phyloP scores from a whole-genome alignment of 2,329 filamentous ascomycete species.

The Aspergillus niger region DNA sequence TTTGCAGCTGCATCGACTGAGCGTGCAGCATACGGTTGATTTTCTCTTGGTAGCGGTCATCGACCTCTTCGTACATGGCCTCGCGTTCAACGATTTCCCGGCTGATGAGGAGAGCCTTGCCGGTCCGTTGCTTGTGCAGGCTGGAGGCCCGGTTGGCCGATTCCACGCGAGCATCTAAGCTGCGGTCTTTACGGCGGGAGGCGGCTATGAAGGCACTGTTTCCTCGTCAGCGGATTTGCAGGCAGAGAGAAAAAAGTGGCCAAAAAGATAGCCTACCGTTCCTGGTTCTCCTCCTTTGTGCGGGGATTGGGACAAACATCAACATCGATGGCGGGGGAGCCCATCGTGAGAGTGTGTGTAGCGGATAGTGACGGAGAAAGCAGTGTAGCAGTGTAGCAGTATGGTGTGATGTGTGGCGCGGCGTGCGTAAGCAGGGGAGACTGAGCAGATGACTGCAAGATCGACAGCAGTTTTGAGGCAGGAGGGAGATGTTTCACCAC shows the following conservation, averaged over 20 bases:
- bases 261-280: slow-evolving; percentile 38
- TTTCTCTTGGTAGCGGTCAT: slow-evolving; percentile 64
- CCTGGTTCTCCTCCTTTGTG: slow-evolving; percentile 49
- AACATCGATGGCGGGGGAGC: slow-evolving; percentile 31
- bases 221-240: not conserved
- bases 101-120: slow-evolving; percentile 76
- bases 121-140: slow-evolving; percentile 85
- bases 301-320: slow-evolving; percentile 38
- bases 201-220: slow-evolving; percentile 85
- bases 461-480: not conserved
- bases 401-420: no score
- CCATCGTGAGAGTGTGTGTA: slow-evolving; percentile 19
- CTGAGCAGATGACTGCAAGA: no score
- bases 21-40: slow-evolving; percentile 42
- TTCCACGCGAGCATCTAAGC: slow-evolving; percentile 82
- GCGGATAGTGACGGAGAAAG: not conserved
- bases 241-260: not conserved
- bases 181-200: slow-evolving; percentile 81
- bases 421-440: no score
- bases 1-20: slow-evolving; percentile 41
- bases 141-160: slow-evolving; percentile 87
- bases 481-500: not conserved
- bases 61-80: slow-evolving; percentile 96
- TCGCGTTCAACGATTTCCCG: slow-evolving; percentile 86
- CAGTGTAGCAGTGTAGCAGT: not conserved